phyloP scores from a whole-genome alignment of 2,329 filamentous ascomycete species.

The Ceratocystis ficicola region DNA sequence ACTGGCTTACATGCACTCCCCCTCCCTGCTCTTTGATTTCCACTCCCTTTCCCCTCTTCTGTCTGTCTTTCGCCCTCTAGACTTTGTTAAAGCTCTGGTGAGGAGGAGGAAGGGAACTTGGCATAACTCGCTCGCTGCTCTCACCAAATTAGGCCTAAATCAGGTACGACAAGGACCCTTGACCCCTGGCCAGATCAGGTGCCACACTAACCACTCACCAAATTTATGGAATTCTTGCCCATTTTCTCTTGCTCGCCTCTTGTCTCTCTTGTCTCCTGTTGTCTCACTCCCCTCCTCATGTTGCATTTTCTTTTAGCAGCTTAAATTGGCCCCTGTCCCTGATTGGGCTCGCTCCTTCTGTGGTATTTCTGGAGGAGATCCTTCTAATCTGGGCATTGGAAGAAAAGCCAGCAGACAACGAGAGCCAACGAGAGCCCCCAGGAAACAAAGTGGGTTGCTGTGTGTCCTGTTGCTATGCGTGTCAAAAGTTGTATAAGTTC shows the following conservation, averaged over 20 bases:
- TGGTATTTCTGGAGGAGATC: conserved; percentile 9
- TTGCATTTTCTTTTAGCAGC: conserved; percentile 3
- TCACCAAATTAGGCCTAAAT: conserved; percentile 4
- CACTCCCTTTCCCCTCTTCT: background rate
- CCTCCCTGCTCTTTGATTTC: background rate
- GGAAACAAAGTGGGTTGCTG: background rate
- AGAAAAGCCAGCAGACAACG: background rate
- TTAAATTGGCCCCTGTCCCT: background rate
- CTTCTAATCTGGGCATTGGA: background rate
- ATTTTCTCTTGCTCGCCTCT: background rate
- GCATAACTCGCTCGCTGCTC: background rate
- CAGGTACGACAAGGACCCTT: background rate
- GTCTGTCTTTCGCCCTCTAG: background rate
- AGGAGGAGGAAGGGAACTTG: background rate
- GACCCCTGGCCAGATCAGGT: background rate
- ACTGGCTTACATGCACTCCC: background rate
- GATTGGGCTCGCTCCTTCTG: background rate
- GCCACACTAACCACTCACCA: background rate
- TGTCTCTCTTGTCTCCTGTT: background rate
- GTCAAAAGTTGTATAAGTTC: conserved; percentile 8
- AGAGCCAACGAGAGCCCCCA: background rate
- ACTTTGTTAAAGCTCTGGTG: background rate
- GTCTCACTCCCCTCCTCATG: background rate
- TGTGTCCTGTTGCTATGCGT: background rate
- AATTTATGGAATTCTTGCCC: background rate